Evolutionary conservation across 768 basidiomycete genomes (phyloP).

Genomic region (Mrakia frigida): DNA sequence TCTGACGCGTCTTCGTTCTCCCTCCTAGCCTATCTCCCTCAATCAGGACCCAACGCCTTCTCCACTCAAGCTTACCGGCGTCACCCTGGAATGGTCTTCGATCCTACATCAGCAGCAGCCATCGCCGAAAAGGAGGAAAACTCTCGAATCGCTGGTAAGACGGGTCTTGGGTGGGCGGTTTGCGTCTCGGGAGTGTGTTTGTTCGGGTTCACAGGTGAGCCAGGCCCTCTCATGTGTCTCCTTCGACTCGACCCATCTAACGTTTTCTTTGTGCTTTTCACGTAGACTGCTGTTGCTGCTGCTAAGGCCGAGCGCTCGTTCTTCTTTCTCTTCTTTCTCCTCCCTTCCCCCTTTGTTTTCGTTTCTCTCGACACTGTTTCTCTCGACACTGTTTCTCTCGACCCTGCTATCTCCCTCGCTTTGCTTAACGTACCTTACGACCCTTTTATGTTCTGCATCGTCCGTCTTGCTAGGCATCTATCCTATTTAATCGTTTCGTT

Average conservation of each 20-base stretch:
- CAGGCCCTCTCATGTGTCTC: neutral
- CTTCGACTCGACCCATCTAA: neutral
- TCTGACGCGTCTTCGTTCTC: neutral
- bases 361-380: no score
- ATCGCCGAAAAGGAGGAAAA: slow-evolving; percentile 5
- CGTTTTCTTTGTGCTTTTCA: neutral
- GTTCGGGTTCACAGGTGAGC: slow-evolving; percentile 18
- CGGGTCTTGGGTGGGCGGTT: slow-evolving; percentile 12
- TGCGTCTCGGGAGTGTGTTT: slow-evolving; percentile 6
- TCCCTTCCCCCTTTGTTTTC: no score
- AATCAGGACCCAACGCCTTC: slow-evolving; percentile 23
- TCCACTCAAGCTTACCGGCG: slow-evolving; percentile 16
- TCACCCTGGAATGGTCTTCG: neutral
- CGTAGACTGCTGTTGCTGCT: slow-evolving; percentile 20
- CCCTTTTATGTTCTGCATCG: neutral
- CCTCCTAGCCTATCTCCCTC: slow-evolving; percentile 14
- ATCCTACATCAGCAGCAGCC: neutral
- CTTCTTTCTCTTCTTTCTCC: neutral
- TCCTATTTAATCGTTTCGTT: neutral
- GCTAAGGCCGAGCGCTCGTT: neutral
- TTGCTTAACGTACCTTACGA: neutral
- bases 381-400: no score
- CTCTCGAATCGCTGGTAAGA: slow-evolving; percentile 14
- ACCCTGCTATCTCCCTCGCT: neutral
- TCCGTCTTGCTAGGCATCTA: neutral